Base-by-base conservation (phyloP, 306 rosid species). In the Cicer cuneatum region DNA sequence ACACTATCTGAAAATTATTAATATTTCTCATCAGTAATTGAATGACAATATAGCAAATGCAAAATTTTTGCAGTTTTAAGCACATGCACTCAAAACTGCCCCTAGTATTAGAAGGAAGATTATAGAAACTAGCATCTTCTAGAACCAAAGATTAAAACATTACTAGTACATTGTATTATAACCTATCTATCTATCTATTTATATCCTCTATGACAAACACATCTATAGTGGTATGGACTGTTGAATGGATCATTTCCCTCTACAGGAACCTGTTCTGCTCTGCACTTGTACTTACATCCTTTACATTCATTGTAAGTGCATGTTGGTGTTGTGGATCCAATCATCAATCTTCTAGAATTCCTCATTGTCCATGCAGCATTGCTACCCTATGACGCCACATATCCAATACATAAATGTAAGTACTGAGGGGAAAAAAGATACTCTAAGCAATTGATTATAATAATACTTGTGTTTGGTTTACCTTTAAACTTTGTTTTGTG, bases 261-360 rank as follows among this genome's bases (percentile, higher is more conserved):
- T 1, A 94, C 98, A 3, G 98, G 98, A 1, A 94, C 99, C 63
- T 94, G 99, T 72, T 94, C 96, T 3, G 97, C 97, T 73, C 86
- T 88, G 87, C 99, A 94, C 73, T 70, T 90, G 85, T 70, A 90
- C 69, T 84, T 94, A 85, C 99, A 94, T 1, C 90, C 93, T 86
- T 88, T 88, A 64, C 99, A 94, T 59, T 94, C 99, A 84, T 94
- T 94, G 69, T 86, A 92, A 37, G 99, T 90, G 66, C 97, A 94
- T 14, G 85, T 90, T 77, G 99, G 99, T 49, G 97, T 93, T 11
- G 99, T 94, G 35, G 99, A 94, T 68, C 99, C 99, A 72, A 94
- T 94, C 97, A 86, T 89, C 86, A 92, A 11, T 70, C 97, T 86
- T 80, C 97, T 89, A 2, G 78, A 75, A 68, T 83, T 81, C 67